Base-by-base conservation (phyloP, 2,329 filamentous ascomycete species). In the Trichoderma cornu-damae region DNA sequence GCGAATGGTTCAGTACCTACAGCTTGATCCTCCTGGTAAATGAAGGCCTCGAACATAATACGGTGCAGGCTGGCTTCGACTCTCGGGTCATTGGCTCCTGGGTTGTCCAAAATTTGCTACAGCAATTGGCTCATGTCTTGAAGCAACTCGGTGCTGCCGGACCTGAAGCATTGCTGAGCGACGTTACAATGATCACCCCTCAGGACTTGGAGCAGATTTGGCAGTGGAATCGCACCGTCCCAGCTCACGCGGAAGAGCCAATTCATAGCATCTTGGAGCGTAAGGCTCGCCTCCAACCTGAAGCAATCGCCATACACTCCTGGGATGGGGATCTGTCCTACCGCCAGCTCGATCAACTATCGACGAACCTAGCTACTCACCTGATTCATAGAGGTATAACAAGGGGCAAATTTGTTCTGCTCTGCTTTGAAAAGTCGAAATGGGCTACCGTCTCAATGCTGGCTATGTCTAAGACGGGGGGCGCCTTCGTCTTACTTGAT, bases 261-360 rank as follows among this genome's bases (percentile, higher is more conserved):
- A 47, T 68, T 3, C 66, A 69, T 20, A 54, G 62, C 3, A 43
- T 68, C 3, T 61, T 69, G 8, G 52, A 59, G 4, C 42, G 63
- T 1, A 57, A 57, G 6, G 62, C 57, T 2, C n/a, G 26, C 1
- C 26, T 26, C 1, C 49, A 61, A 9, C 63, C 61, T 1, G 18
- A 48, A 11, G 48, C 49, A 2, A 47, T 46, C 3, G 68, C 68
- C 0, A 38, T 69, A 1, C 53, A 50, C 12, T 53, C 66, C 0
- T 78, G 75, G 74, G 77, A 79, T 59, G 76, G 73, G 11, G 60
- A 64, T 12, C 70, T 77, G 40, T 76, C 74, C 7, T 77, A 76
- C 58, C 52, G 62, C 56, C 70, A 78, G 20, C 65, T 78, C 0
- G 42, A 68, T 9, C 26, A 12, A 0, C 1, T 54, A 6, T 43